Evolutionary conservation across 371 early-diverging fungal species (phyloP), one percentile per base, ranked within the genome.

Genomic region (Entomophthora muscae): DNA sequence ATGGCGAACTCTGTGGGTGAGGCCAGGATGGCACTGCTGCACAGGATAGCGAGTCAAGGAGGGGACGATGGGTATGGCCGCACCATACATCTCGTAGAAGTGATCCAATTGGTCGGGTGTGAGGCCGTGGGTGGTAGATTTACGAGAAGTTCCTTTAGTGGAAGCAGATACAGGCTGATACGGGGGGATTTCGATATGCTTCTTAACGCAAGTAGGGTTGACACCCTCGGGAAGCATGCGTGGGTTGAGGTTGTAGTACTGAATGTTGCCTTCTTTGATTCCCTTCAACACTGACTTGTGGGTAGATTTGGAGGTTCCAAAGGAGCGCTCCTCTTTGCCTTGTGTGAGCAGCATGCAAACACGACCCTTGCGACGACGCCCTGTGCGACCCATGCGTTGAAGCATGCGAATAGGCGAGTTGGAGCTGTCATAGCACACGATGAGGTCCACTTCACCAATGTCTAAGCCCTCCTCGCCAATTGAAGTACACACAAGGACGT

Each of bases 381-480:
- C 97, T 2, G 97, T 95, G 24, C 97, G 81, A 21, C 97, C 97
- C 80, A 92, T 89, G 23, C 97, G 80, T 72, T 95, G 95, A 0
- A 90, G 67, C 88, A 91, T 85, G 52, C 89, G 82, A 65, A 88
- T 83, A 1, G 90, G 89, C 1, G 88, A 88, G 31, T 77, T 76
- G 63, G 90, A 90, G 1, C 88, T 77, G 66, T 96, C 95, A 67
- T 82, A 96, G 72, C 93, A 92, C 5, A 95, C 69, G 66, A 96
- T 95, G 31, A 96, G 72, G 67, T 96, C 95, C 1, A 96, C 88
- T 64, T 96, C 94, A 63, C 95, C 97, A 73, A 96, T 96, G 71
- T 96, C 97, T 27, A 96, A 72, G 0, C 97, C 97, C 75, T 96
- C 97, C 74, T 96, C 97, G 53, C 95, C 97, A 61, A 96, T 93